Conservation (phyloP, 2,329 filamentous ascomycete genomes). For the Cladophialophora immunda region DNA sequence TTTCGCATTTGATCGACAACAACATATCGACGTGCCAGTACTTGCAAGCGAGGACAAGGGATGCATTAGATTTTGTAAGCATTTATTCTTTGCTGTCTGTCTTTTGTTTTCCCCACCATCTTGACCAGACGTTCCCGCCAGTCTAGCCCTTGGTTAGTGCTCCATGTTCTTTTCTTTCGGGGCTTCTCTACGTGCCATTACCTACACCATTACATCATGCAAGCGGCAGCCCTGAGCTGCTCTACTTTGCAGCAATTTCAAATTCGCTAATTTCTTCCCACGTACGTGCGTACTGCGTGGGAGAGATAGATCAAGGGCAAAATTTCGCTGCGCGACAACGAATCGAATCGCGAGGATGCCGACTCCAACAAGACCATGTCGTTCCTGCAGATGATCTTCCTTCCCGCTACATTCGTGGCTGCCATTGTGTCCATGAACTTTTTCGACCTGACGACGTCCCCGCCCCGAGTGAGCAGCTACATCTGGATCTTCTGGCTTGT, state of each 20-base stretch:
- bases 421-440: slow-evolving; percentile 29
- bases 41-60: slow-evolving; percentile 24
- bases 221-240: too few relatives aligned
- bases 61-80: slow-evolving; percentile 28
- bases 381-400: slow-evolving; percentile 28
- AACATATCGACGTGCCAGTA: slow-evolving; percentile 25
- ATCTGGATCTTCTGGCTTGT: slow-evolving; percentile 30
- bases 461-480: slow-evolving; percentile 19
- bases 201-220: too few relatives aligned
- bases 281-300: neutral
- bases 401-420: slow-evolving; percentile 28
- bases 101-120: neutral
- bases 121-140: neutral
- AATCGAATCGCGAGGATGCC: slow-evolving; percentile 25
- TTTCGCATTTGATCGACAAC: slow-evolving; percentile 27
- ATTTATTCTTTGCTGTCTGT: neutral
- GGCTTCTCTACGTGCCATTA: neutral
- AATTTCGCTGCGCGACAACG: slow-evolving; percentile 22
- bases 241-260: too few relatives aligned
- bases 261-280: too few relatives aligned
- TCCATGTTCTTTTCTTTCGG: too few relatives aligned
- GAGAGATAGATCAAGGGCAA: slow-evolving; percentile 25
- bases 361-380: slow-evolving; percentile 30
- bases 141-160: neutral
- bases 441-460: slow-evolving; percentile 20